A percentile compares a stretch with the other conserved stretches of the same genome.
These are phyloP conservation scores for Cordyceps fumosorosea DNA, from an alignment of 2,329 filamentous ascomycete species.

Conservation along the genomic window DNA sequence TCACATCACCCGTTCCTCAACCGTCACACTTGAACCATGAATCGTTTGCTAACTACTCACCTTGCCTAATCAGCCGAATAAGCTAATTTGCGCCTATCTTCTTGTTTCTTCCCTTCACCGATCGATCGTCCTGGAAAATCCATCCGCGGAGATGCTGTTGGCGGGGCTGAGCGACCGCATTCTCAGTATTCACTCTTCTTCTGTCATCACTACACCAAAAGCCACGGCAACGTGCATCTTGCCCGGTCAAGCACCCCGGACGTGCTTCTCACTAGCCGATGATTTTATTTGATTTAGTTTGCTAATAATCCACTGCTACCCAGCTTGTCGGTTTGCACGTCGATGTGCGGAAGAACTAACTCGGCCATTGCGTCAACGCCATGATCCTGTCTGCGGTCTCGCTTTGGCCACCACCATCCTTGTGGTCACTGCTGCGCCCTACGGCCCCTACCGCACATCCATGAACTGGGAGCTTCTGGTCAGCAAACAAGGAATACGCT, in stretches of 20 bases:
- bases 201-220: no score
- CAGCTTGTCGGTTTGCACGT: no score
- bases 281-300: no score
- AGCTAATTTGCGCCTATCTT: neutral
- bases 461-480: no score
- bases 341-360: no score
- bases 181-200: neutral
- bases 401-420: neutral
- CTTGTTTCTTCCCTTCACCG: neutral
- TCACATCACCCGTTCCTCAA: neutral
- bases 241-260: no score
- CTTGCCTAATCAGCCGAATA: no score
- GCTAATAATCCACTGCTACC: no score
- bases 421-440: neutral
- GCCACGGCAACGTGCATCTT: no score
- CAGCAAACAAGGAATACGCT: neutral
- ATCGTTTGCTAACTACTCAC: no score
- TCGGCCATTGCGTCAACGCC: neutral
- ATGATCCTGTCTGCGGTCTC: neutral
- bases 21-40: neutral
- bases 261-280: no score
- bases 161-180: neutral
- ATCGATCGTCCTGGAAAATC: slow-evolving; percentile 8
- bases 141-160: neutral
- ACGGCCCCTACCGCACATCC: no score